Percentiles rank a stretch among this genome's conserved stretches.
Conservation (phyloP, 2,329 filamentous ascomycete species). For the Hypoxylon sp. region DNA sequence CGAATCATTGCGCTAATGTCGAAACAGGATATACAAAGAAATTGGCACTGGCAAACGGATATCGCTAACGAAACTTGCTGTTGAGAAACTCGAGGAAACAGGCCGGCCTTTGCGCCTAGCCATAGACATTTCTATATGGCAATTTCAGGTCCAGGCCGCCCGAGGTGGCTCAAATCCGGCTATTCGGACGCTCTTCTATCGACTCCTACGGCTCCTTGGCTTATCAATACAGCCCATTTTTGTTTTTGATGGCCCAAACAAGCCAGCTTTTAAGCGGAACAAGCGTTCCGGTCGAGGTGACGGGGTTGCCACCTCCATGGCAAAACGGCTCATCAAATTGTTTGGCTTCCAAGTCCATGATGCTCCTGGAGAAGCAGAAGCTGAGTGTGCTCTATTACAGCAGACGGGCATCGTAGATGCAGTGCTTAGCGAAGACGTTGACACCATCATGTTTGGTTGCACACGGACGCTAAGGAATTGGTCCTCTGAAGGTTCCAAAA, state of each 20-base stretch:
- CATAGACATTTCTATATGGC: constrained; percentile 97
- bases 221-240: constrained; percentile 89
- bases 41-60: constrained; percentile 85
- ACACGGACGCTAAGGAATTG: constrained; percentile 84
- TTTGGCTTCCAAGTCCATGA: constrained; percentile 89
- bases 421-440: constrained; percentile 95
- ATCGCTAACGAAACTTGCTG: constrained; percentile 85
- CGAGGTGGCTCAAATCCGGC: constrained; percentile 91
- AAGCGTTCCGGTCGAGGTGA: constrained; percentile 78
- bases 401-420: constrained; percentile 87
- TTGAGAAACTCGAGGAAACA: constrained; percentile 79
- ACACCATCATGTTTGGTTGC: constrained; percentile 97
- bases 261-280: constrained; percentile 89
- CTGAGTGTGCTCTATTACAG: constrained; percentile 92
- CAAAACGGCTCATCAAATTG: constrained; percentile 85
- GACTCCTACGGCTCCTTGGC: constrained; percentile 81
- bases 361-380: constrained; percentile 95
- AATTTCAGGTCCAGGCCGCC: constrained; percentile 91
- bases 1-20: constrained; percentile 37
- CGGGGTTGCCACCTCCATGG: constrained; percentile 78
- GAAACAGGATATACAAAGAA: constrained; percentile 85
- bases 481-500: constrained; percentile 78
- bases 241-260: constrained; percentile 89
- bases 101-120: constrained; percentile 85
- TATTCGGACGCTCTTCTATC: constrained; percentile 92